Percentiles rank a stretch among this genome's conserved stretches.
phyloP scores from a whole-genome alignment of 2,329 filamentous ascomycete genomes.

The Daldinia sp. region DNA sequence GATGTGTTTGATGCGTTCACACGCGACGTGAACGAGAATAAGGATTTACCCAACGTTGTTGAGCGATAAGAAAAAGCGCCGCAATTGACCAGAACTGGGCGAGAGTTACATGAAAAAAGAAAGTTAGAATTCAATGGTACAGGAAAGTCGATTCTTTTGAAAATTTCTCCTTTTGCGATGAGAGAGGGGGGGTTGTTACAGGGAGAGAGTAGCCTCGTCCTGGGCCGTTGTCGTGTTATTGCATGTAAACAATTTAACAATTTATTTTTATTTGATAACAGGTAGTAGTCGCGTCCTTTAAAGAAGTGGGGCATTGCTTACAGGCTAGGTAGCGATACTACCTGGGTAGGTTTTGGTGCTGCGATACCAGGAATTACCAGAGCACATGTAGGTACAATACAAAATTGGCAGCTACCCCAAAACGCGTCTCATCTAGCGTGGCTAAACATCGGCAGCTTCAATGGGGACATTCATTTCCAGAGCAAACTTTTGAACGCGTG shows the following conservation, averaged over 20 bases:
- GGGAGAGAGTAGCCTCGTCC: conserved; percentile 9
- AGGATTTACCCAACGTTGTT: conserved; percentile 9
- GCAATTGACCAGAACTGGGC: conserved; percentile 41
- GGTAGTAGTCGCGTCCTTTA: conserved; percentile 33
- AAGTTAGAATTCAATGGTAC: not conserved
- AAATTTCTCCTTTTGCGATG: conserved; percentile 14
- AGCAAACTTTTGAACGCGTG: not conserved
- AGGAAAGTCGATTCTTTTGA: conserved; percentile 10
- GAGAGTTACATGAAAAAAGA: conserved; percentile 35
- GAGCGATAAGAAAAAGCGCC: conserved; percentile 21
- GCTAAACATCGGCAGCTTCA: conserved; percentile 3
- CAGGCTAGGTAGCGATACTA: conserved; percentile 4
- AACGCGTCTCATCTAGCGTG: not conserved
- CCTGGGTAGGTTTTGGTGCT: not conserved
- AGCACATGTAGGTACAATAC: not conserved
- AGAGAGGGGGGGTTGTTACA: conserved; percentile 24
- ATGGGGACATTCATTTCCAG: not conserved
- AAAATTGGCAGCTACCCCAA: not conserved
- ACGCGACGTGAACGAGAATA: conserved; percentile 24
- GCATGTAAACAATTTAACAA: conserved; percentile 44
- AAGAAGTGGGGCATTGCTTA: conserved; percentile 19
- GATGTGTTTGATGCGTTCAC: conserved; percentile 19
- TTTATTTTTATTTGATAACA: conserved; percentile 34
- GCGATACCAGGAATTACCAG: not conserved
- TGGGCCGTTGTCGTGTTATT: conserved; percentile 36